phyloP scores from a whole-genome alignment of 2,329 filamentous ascomycete species.

The Diaporthe sp. region DNA sequence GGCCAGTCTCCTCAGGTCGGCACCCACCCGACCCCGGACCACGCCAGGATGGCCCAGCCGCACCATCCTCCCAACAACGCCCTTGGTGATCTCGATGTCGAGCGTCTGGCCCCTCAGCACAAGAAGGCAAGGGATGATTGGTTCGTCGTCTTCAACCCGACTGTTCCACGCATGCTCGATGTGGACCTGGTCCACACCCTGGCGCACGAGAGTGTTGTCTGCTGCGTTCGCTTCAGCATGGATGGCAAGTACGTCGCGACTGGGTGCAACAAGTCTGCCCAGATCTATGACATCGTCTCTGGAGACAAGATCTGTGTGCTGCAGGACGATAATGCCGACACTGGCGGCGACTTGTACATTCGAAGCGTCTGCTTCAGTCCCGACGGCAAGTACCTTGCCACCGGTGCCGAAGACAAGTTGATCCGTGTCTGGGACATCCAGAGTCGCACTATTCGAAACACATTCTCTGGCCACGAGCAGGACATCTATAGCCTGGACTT shows the following conservation, averaged over 20 bases:
- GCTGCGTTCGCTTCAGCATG: conserved; percentile 96
- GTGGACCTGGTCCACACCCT: conserved; percentile 95
- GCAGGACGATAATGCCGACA: conserved; percentile 88
- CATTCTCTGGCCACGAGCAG: conserved; percentile 97
- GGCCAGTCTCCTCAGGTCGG: conserved; percentile 85
- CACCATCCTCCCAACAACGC: conserved; percentile 69
- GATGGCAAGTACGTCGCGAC: conserved; percentile 97
- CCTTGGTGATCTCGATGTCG: conserved; percentile 88
- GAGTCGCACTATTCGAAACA: conserved; percentile 85
- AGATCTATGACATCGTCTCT: conserved; percentile 93
- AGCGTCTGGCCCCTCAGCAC: conserved; percentile 84
- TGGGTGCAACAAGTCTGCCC: conserved; percentile 98
- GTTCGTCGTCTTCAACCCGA: conserved; percentile 97
- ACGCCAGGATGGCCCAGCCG: conserved; percentile 65
- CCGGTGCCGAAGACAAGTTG: conserved; percentile 96
- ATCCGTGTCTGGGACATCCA: conserved; percentile 98
- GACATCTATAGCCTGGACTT: conserved; percentile 99
- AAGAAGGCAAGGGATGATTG: conserved; percentile 94
- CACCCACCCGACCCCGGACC: conserved; percentile 85
- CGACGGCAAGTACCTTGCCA: conserved; percentile 92
- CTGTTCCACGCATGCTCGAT: conserved; percentile 88
- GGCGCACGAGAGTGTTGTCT: conserved; percentile 95
- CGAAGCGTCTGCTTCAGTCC: conserved; percentile 99
- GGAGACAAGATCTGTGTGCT: conserved; percentile 91
- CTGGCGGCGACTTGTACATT: conserved; percentile 95